phyloP scores from a whole-genome alignment of 305 asterid species.

The Rubia tinctorum region DNA sequence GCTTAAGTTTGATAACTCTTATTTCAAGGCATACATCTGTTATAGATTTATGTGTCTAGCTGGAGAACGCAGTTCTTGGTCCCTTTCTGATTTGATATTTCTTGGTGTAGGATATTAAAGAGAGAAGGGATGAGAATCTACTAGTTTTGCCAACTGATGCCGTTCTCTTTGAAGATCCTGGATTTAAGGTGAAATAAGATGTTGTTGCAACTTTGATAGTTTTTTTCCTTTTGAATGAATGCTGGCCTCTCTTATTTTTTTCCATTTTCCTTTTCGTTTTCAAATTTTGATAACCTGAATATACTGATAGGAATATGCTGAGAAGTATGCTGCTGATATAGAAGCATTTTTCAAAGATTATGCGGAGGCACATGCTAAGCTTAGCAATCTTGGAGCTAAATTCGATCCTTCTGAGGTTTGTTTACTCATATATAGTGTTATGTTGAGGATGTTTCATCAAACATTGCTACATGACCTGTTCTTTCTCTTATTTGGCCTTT shows the following conservation, averaged over 20 bases:
- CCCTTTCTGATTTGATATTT: conserved; percentile 20
- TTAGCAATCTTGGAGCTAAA: conserved; percentile 92
- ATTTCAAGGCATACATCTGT: conserved; percentile 60
- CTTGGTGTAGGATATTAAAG: conserved; percentile 70
- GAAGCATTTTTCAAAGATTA: conserved; percentile 86
- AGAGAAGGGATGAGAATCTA: conserved; percentile 73
- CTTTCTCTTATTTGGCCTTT: not conserved
- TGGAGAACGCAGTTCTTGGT: not conserved
- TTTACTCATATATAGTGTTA: conserved; percentile 1
- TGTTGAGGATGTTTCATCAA: not conserved
- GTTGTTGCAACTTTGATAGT: not conserved
- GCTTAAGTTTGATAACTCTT: conserved; percentile 92
- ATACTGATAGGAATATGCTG: conserved; percentile 63
- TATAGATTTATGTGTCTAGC: not conserved
- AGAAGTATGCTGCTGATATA: conserved; percentile 85
- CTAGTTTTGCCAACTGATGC: conserved; percentile 96
- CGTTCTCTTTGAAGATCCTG: conserved; percentile 85
- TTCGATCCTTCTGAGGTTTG: conserved; percentile 90
- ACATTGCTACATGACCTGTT: not conserved
- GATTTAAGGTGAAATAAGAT: conserved; percentile 66
- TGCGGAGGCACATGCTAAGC: conserved; percentile 97
- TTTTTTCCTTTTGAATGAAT: not conserved
- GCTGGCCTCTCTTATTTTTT: conserved; percentile 5
- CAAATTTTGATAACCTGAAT: conserved; percentile 7
- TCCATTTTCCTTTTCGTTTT: not conserved